Percentiles rank a stretch among this genome's conserved stretches.
Conservation (phyloP, 2,329 filamentous ascomycete species). For the Myriangium duriaei region DNA sequence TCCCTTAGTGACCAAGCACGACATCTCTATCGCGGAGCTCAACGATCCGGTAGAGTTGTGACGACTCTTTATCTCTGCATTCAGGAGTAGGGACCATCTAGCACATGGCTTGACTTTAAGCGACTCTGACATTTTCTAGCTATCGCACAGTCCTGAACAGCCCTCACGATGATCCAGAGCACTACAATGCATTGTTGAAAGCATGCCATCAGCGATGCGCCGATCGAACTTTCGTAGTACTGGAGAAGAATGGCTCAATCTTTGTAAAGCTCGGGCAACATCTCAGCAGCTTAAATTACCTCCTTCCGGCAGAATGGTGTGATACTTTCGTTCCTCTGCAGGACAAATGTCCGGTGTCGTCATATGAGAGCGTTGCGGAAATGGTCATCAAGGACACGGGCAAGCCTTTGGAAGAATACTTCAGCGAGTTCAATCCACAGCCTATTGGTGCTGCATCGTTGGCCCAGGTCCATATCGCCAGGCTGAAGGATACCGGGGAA, state of each 20-base stretch:
- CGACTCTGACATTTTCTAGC: conserved; percentile 35
- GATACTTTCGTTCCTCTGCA: conserved; percentile 91
- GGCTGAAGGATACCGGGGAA: conserved; percentile 66
- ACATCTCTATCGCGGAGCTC: conserved; percentile 60
- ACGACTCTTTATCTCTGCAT: conserved; percentile 67
- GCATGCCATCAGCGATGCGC: conserved; percentile 90
- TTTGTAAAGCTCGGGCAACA: conserved; percentile 98
- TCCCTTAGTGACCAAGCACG: conserved; percentile 55
- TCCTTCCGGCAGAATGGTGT: conserved; percentile 85
- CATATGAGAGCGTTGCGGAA: conserved; percentile 68
- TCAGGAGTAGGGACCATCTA: conserved; percentile 56
- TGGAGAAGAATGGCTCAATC: conserved; percentile 95
- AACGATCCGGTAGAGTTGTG: conserved; percentile 68
- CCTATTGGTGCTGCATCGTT: conserved; percentile 90
- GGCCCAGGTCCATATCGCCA: conserved; percentile 86
- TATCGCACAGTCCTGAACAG: conserved; percentile 76
- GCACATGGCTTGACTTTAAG: not conserved
- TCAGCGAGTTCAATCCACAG: conserved; percentile 65
- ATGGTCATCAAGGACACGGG: conserved; percentile 85
- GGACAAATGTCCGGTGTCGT: conserved; percentile 89
- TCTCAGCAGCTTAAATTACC: conserved; percentile 88
- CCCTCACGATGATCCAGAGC: conserved; percentile 50
- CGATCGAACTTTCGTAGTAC: conserved; percentile 66
- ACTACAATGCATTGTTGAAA: conserved; percentile 54
- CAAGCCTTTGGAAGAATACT: conserved; percentile 63